Base-by-base conservation (phyloP, 2,329 filamentous ascomycete genomes). In the Thelonectria rubi region DNA sequence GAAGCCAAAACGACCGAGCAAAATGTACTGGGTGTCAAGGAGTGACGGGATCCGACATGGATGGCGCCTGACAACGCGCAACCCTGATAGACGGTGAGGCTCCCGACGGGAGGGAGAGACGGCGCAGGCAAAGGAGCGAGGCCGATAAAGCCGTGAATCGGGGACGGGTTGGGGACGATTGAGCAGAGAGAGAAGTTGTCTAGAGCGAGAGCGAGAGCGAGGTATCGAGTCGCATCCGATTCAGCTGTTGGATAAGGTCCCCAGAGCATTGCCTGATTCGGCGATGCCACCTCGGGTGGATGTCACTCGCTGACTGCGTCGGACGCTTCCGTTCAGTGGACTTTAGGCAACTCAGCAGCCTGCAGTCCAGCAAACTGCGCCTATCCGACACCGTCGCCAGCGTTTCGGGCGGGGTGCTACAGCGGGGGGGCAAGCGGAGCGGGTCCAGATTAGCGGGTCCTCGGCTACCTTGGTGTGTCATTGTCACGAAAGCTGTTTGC, bases 1-100 rank as follows among this genome's bases (percentile, higher is more conserved):
- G 42, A 47, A 42, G 47, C 14, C 46, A 43, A 56, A 61, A 48
- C 53, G 56, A 52, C 42, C 58, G 50, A 59, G 11, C 55, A 60
- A 49, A 58, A 63, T 66, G 53, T 30, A 30, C 5, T 8, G 26
- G 10, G 26, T 7, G 66, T 57, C 40, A 46, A 57, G 55, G 52
- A 60, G 58, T 30, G 61, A 64, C 17, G 43, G 49, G 52, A 50
- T 65, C 62, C 55, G 52, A 55, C 51, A 54, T 62, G 42, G 63
- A 43, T 63, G 55, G 48, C 52, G 43, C 60, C 43, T 42, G 54
- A 51, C 47, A 40, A 51, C 12, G 17, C 51, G 53, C 39, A 53
- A 60, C 47, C 58, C 49, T 24, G 55, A 43, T 43, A 40, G 46
- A 51, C 40, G 58, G 54, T 26, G 37, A 60, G 32, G 49, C 58